A percentile compares a stretch with the other conserved stretches of the same genome.
These are phyloP conservation scores for Diplocarpon mali DNA, from an alignment of 2,329 filamentous ascomycete genomes.

Conservation along the genomic window DNA sequence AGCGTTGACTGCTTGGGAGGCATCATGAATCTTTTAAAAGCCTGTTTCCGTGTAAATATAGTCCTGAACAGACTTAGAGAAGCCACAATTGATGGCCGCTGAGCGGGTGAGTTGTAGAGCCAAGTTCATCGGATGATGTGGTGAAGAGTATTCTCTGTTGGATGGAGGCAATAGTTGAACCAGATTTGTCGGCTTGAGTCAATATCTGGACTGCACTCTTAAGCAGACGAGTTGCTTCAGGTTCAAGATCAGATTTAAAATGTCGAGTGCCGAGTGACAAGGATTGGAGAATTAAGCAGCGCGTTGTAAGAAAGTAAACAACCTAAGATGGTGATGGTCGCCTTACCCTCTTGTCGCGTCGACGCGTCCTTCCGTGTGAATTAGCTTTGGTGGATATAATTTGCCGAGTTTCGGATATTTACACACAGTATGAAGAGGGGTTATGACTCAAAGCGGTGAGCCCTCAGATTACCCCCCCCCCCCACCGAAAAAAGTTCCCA, in stretches of 20 bases:
- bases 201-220: too few species aligned
- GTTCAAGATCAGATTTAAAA: too few species aligned
- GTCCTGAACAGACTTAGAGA: slow-evolving; percentile 14
- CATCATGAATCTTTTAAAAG: slow-evolving; percentile 22
- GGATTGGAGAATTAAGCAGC: too few species aligned
- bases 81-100: slow-evolving; percentile 22
- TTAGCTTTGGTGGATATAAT: neutral
- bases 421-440: slow-evolving; percentile 3
- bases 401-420: slow-evolving; percentile 1
- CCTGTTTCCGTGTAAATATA: slow-evolving; percentile 12
- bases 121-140: neutral
- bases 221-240: too few species aligned
- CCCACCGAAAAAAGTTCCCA: slow-evolving; percentile 10
- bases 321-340: neutral
- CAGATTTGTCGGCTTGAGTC: too few species aligned
- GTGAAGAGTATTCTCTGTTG: neutral
- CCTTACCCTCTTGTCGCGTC: neutral
- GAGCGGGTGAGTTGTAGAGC: neutral
- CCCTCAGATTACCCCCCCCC: slow-evolving; percentile 3
- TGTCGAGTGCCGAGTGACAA: too few species aligned
- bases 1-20: slow-evolving; percentile 57
- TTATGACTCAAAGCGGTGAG: slow-evolving; percentile 17
- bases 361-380: slow-evolving; percentile 5
- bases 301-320: too few species aligned
- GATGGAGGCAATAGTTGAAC: slow-evolving; percentile 1